Conservation (phyloP, 2,329 filamentous ascomycete genomes). For the Purpureocillium lavendulum region DNA sequence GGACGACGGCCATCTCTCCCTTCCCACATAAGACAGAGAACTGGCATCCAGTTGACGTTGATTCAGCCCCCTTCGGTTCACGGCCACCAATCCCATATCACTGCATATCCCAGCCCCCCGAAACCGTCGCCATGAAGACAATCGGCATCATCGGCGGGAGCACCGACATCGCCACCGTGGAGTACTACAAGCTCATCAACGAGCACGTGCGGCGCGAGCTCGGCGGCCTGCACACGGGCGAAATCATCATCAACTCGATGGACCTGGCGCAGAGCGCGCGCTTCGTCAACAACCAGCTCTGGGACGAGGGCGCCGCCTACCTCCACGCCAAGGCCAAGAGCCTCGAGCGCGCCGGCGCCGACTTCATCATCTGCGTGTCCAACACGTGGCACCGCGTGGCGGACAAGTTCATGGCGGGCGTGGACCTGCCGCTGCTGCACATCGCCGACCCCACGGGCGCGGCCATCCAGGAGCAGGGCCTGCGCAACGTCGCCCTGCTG, state of each 20-base stretch:
- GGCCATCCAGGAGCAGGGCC: slow-evolving; percentile 1
- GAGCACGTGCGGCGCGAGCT: slow-evolving; percentile 5
- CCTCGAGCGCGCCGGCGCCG: slow-evolving; percentile 8
- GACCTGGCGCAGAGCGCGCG: slow-evolving; percentile 8
- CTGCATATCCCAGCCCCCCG: no score
- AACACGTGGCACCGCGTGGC: slow-evolving; percentile 12
- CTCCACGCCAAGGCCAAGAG: slow-evolving; percentile 7
- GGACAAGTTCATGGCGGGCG: slow-evolving; percentile 12
- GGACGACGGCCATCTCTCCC: no score
- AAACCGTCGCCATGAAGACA: slow-evolving; percentile 6
- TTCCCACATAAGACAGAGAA: no score
- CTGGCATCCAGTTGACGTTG: no score
- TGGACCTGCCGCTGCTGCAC: slow-evolving; percentile 9
- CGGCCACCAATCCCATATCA: no score
- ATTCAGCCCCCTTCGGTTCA: no score
- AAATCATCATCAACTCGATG: slow-evolving; percentile 11
- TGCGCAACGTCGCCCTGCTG: slow-evolving; percentile 4
- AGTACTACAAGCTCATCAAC: slow-evolving; percentile 11
- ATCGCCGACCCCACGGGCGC: slow-evolving; percentile 7
- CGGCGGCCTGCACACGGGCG: slow-evolving; percentile 9
- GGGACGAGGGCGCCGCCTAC: slow-evolving; percentile 9
- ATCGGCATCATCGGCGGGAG: slow-evolving; percentile 11
- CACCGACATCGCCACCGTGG: slow-evolving; percentile 11
- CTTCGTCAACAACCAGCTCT: slow-evolving; percentile 9
- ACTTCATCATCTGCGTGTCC: slow-evolving; percentile 9